phyloP scores from a whole-genome alignment of 2,329 filamentous ascomycete genomes.

The Neurospora sp. region DNA sequence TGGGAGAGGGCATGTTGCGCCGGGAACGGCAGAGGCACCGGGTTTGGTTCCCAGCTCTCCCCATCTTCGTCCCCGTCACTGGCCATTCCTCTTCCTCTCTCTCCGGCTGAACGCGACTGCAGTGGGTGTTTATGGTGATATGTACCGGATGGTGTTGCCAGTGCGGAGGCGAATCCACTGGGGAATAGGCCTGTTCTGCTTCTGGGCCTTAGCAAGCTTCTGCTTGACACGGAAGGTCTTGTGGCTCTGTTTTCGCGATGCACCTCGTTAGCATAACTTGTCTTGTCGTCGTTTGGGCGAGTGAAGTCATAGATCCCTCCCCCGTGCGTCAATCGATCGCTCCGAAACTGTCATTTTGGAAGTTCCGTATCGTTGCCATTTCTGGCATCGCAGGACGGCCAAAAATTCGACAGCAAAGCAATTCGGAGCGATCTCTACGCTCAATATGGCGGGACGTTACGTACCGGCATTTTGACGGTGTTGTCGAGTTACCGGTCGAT shows the following conservation, averaged over 20 bases:
- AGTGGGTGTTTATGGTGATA: slow-evolving; percentile 14
- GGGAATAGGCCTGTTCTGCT: slow-evolving; percentile 99
- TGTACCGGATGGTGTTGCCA: slow-evolving; percentile 98
- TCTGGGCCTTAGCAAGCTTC: slow-evolving; percentile 99
- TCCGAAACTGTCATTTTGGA: neutral
- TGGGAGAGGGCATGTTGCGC: neutral
- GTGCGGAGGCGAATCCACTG: slow-evolving; percentile 99
- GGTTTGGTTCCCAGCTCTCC: neutral
- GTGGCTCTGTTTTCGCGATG: slow-evolving; percentile 62
- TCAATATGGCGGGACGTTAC: slow-evolving; percentile 12
- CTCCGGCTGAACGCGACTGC: neutral
- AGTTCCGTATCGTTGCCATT: neutral
- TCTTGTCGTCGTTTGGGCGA: slow-evolving; percentile 12
- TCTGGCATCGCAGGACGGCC: neutral
- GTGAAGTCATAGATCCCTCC: neutral
- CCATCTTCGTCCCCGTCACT: neutral
- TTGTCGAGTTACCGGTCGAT: slow-evolving; percentile 23
- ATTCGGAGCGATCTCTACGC: neutral
- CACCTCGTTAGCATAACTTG: slow-evolving; percentile 3
- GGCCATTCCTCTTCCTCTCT: neutral
- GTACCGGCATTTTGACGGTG: slow-evolving; percentile 31
- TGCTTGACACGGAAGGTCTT: slow-evolving; percentile 99
- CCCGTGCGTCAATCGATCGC: neutral
- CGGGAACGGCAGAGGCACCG: slow-evolving; percentile 9
- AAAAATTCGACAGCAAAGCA: neutral